These are phyloP conservation scores for Wickerhamomyces chaumierensis DNA, from an alignment of 805 yeast genomes.

Conservation along the genomic window DNA sequence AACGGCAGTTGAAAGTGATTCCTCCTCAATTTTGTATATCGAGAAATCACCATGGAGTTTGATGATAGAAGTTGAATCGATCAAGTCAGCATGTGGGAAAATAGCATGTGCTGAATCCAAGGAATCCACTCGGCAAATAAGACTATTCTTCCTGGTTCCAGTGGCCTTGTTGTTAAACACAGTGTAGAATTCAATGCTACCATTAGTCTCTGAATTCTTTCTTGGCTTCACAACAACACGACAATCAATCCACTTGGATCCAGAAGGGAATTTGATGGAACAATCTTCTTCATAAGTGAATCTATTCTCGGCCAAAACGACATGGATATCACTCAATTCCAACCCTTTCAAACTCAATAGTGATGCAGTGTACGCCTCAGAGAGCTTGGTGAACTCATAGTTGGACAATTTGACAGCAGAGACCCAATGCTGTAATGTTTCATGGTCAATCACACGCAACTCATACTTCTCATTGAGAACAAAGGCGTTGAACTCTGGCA, in stretches of 20 bases:
- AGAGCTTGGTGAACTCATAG: conserved; percentile 44
- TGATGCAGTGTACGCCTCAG: conserved; percentile 58
- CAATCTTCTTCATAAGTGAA: conserved; percentile 49
- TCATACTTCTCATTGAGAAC: conserved; percentile 14
- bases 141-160: conserved; percentile 27
- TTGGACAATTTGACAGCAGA: conserved; percentile 41
- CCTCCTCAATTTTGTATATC: no score
- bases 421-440: conserved; percentile 24
- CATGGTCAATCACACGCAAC: conserved; percentile 2
- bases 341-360: conserved; percentile 47
- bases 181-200: conserved; percentile 42
- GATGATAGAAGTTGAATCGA: conserved; percentile 45
- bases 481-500: conserved; percentile 6
- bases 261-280: conserved; percentile 46
- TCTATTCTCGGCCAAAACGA: conserved; percentile 38
- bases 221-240: conserved; percentile 38
- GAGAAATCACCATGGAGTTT: conserved; percentile 43
- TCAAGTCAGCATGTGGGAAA: conserved; percentile 45
- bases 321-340: conserved; percentile 44
- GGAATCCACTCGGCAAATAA: conserved; percentile 36
- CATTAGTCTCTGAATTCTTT: conserved; percentile 22
- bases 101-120: conserved; percentile 40
- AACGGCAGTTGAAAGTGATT: no score
- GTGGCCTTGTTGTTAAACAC: conserved; percentile 31
- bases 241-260: conserved; percentile 49